Evolutionary conservation across 345 rosid genomes (phyloP).

Genomic region (Pugionium cornutum): DNA sequence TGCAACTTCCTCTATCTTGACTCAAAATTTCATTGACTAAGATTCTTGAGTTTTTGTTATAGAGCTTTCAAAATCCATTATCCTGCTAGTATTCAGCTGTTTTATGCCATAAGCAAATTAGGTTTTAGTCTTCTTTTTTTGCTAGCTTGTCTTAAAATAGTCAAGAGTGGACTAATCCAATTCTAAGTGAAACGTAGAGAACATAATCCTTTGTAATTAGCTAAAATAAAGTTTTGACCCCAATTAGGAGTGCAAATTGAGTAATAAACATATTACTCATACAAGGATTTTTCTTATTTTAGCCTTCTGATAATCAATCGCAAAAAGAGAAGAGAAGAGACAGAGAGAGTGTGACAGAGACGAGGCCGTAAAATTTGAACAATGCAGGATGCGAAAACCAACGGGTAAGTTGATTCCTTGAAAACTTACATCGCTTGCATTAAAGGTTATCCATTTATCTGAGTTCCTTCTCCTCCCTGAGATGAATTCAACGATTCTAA

Average conservation of each 20-base stretch:
- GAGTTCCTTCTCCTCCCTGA: constrained; percentile 27
- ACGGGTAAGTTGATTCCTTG: constrained; percentile 49
- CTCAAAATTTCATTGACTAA: too few relatives aligned
- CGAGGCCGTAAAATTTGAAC: constrained; percentile 20
- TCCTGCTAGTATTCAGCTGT: not conserved
- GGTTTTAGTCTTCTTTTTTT: not conserved
- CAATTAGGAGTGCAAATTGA: constrained; percentile 9
- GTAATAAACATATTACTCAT: constrained; percentile 16
- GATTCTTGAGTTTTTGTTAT: not conserved
- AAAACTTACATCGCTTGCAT: constrained; percentile 68
- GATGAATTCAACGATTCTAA: constrained; percentile 12
- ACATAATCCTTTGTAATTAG: not conserved
- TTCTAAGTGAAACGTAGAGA: not conserved
- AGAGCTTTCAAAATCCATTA: not conserved
- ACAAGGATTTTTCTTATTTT: constrained; percentile 25
- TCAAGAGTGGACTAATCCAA: not conserved
- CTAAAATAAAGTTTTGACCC: not conserved
- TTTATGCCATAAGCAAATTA: constrained; percentile 2
- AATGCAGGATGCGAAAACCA: constrained; percentile 79
- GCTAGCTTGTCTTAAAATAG: not conserved
- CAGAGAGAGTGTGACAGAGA: not conserved
- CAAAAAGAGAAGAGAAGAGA: not conserved
- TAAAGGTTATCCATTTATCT: constrained; percentile 12
- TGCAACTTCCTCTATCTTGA: not conserved
- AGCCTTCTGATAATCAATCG: not conserved